phyloP scores from a whole-genome alignment of 2,329 filamentous ascomycete species.

The Chaetomium globosum region DNA sequence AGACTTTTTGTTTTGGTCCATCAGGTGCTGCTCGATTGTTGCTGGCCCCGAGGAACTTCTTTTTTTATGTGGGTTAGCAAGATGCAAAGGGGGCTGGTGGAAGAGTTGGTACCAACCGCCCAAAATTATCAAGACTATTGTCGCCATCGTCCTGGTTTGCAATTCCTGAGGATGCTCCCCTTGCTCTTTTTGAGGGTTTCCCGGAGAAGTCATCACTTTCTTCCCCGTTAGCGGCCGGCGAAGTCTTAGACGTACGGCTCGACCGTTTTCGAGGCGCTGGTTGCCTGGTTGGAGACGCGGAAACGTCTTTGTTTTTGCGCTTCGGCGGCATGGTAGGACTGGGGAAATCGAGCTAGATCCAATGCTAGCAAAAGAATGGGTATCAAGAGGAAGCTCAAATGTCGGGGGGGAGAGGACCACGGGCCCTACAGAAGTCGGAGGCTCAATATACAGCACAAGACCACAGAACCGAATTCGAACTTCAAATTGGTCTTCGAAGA shows the following conservation, averaged over 20 bases:
- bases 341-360: background rate
- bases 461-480: no score
- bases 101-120: conserved; percentile 1
- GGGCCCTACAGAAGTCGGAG: background rate
- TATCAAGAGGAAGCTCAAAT: background rate
- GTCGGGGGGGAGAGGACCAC: background rate
- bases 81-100: no score
- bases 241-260: conserved; percentile 1
- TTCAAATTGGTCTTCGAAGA: no score
- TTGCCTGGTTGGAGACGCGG: background rate
- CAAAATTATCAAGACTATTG: conserved; percentile 13
- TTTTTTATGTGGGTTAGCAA: conserved; percentile 3
- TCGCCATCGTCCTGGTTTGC: conserved; percentile 20
- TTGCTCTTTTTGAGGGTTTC: conserved; percentile 17
- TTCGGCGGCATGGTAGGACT: conserved; percentile 29
- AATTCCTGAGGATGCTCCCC: background rate
- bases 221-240: background rate
- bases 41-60: conserved; percentile 21
- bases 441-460: no score
- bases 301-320: conserved; percentile 24
- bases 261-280: background rate
- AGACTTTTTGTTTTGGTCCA: conserved; percentile 38
- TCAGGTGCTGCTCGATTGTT: conserved; percentile 38
- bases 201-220: conserved; percentile 10
- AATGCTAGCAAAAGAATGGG: background rate